Percentiles rank a stretch among this genome's conserved stretches.
Evolutionary conservation across 1,284 basidiomycete genomes (phyloP).

Genomic region (Laetiporus sulphureus): DNA sequence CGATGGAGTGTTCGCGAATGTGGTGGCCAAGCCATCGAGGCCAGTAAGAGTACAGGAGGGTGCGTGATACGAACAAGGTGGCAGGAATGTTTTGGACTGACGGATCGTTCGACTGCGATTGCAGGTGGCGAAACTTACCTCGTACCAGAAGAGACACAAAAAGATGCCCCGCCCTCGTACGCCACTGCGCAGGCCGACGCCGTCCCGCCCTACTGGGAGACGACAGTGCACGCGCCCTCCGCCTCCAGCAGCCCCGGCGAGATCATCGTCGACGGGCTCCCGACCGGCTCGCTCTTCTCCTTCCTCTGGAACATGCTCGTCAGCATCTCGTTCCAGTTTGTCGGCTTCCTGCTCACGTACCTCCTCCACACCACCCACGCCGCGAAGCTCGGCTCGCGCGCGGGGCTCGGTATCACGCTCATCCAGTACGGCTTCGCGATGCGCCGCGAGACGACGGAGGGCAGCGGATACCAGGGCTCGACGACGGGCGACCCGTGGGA

Average conservation of each 20-base stretch:
- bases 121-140: constrained; percentile 69
- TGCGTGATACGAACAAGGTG: constrained; percentile 24
- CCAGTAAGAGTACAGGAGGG: constrained; percentile 59
- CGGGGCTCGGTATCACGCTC: constrained; percentile 91
- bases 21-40: constrained; percentile 82
- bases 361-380: constrained; percentile 94
- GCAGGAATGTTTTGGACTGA: background rate
- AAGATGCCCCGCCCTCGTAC: constrained; percentile 86
- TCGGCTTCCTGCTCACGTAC: constrained; percentile 93
- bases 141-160: constrained; percentile 74
- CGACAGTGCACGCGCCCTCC: constrained; percentile 83
- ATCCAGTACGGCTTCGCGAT: constrained; percentile 94
- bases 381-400: constrained; percentile 89
- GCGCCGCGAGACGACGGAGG: constrained; percentile 36
- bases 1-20: constrained; percentile 95
- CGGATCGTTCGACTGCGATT: constrained; percentile 1
- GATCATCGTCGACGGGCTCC: constrained; percentile 69
- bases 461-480: constrained; percentile 18
- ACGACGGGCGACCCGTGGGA: constrained; percentile 18
- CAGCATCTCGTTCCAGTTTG: constrained; percentile 94
- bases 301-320: constrained; percentile 94
- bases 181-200: constrained; percentile 89
- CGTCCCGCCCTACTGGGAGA: constrained; percentile 98
- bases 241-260: constrained; percentile 45
- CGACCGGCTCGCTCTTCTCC: constrained; percentile 77